Base-by-base conservation (phyloP, 306 rosid species). In the Luffa acutangula region DNA sequence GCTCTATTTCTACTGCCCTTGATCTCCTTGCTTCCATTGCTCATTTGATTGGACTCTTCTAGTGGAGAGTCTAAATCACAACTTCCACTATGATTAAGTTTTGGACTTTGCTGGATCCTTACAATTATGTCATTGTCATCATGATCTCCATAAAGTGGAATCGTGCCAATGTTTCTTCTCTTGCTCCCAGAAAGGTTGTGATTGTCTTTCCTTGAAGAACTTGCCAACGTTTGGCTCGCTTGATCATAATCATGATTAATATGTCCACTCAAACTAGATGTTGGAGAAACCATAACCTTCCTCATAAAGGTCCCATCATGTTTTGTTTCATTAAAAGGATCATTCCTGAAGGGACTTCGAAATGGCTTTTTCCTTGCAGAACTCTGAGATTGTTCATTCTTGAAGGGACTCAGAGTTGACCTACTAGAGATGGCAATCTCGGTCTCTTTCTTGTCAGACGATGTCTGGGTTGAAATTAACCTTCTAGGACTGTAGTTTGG, bases 101-200 rank as follows among this genome's bases (percentile, higher is more conserved):
- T 85, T 53, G 86, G 77, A 84, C 83, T 86, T 79, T 69, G 76
- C 20, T 62, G 80, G 33, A 80, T 83, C 75, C 81, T 84, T 73
- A 82, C 80, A 51, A 41, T 80, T 75, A 80, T 83, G 64, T 77
- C 85, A 21, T 51, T 84, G 69, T 77, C 85, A 18, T 54, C 63
- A 31, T 45, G 78, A 82, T 87, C 74, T 71, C 84, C 90, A 76
- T 83, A 86, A 18, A 79, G 79, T 69, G 69, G 64, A 80, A 11
- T 48, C 80, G 59, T 58, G 71, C 76, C 84, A 2, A 53, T 42
- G 70, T 83, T 85, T 77, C 89, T 89, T 78, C 97, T 81, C 86
- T 92, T 95, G 69, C 64, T 89, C 78, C 83, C 91, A 63, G 88
- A 88, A 71, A 81, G 83, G 80, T 25, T 83, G 80, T 86, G 87